Evolutionary conservation across 2,329 filamentous ascomycete species (phyloP).

Genomic region (Aspergillus amoenus): DNA sequence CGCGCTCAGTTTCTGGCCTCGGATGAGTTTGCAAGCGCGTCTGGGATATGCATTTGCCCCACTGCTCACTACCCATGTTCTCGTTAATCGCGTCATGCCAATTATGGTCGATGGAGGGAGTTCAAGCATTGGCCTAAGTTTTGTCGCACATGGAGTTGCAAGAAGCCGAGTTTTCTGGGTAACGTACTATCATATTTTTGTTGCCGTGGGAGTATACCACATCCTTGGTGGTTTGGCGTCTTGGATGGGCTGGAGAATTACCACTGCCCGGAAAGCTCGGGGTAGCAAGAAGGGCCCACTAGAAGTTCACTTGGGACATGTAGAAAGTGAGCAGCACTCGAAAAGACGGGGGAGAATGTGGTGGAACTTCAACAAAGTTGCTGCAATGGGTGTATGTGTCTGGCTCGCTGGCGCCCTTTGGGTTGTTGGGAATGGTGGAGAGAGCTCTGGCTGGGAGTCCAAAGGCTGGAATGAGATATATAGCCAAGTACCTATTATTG

Average conservation of each 20-base stretch:
- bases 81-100: slow-evolving; percentile 74
- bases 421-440: slow-evolving; percentile 70
- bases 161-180: slow-evolving; percentile 67
- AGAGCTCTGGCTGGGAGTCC: slow-evolving; percentile 74
- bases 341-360: slow-evolving; percentile 62
- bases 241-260: slow-evolving; percentile 65
- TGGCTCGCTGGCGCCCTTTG: slow-evolving; percentile 83
- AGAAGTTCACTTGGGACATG: slow-evolving; percentile 33
- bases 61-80: slow-evolving; percentile 68
- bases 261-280: slow-evolving; percentile 30
- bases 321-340: slow-evolving; percentile 54
- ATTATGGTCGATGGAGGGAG: slow-evolving; percentile 76
- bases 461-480: slow-evolving; percentile 77
- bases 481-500: slow-evolving; percentile 57
- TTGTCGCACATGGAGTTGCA: slow-evolving; percentile 81
- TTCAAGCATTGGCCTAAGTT: slow-evolving; percentile 80
- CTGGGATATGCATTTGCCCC: slow-evolving; percentile 70
- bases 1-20: slow-evolving; percentile 62
- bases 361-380: slow-evolving; percentile 68
- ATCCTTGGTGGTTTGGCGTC: slow-evolving; percentile 82
- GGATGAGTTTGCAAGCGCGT: slow-evolving; percentile 65
- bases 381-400: slow-evolving; percentile 57
- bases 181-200: slow-evolving; percentile 66
- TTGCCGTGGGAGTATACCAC: slow-evolving; percentile 70
- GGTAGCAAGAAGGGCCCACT: slow-evolving; percentile 29